Base-by-base conservation (phyloP, 345 rosid genomes). In the Ceriops decandra region DNA sequence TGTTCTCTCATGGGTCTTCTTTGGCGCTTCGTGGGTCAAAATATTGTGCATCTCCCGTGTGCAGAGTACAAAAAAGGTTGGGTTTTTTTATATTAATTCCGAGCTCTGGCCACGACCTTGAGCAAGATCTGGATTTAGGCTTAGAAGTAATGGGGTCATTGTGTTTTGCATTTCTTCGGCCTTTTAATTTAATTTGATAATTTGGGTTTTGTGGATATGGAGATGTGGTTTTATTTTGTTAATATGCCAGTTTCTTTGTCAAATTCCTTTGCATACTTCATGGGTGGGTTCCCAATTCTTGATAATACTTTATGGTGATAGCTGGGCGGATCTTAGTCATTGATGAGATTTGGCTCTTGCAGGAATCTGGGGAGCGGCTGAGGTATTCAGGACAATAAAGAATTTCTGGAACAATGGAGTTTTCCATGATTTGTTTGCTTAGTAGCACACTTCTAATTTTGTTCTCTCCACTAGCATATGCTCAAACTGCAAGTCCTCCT, bases 401-500 rank as follows among this genome's bases (percentile, higher is more conserved):
- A 69, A 31, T 64, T 49, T 22, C 56, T 66, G 76, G 68, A 52
- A 81, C 64, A 59, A 85, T 86, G 86, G 76, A 82, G 62, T 38
- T 75, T 28, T 75, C 87, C 31, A 66, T 68, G 77, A 70, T 74
- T 64, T 67, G 85, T 11, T 15, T 76, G 68, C 47, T 85, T n/a
- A 38, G 66, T 26, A 35, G 68, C 57, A 60, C 67, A 11, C 63
- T 81, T 35, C 28, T 87, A 79, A 69, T 86, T 46, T n/a, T 82
- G 66, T 75, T 65, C 66, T 72, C 81, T 58, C 63, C 79, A 31
- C 52, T 76, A 36, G 79, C 85, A 30, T 32, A 75, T 75, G 97
- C 85, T 53, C 82, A 89, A 69, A 76, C 76, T 42, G 74, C 80
- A 30, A 85, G 85, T 78, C 93, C 96, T 36, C 88, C 87, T 3